A percentile compares a stretch with the other conserved stretches of the same genome.
Evolutionary conservation across 371 early-diverging fungal species (phyloP).

Genomic region (Mucor velutinosus): DNA sequence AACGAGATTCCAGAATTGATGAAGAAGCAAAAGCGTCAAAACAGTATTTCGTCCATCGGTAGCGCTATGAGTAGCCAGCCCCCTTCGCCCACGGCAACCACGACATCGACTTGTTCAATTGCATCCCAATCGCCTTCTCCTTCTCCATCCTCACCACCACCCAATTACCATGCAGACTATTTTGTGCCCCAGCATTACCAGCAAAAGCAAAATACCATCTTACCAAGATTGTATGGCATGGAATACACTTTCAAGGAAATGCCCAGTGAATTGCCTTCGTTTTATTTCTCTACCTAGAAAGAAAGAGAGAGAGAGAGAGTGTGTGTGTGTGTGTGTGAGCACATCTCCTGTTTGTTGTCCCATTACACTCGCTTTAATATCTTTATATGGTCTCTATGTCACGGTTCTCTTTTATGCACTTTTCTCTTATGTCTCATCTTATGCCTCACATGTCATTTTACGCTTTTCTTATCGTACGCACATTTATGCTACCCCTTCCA

Average conservation of each 20-base stretch:
- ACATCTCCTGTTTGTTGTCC: not conserved
- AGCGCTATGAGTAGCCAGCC: not conserved
- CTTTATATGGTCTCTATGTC: not conserved
- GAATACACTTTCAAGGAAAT: conserved; percentile 13
- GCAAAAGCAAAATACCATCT: not conserved
- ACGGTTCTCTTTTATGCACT: not conserved
- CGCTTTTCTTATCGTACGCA: not conserved
- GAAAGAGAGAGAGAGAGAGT: too few relatives aligned
- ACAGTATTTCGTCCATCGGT: not conserved
- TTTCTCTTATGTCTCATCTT: not conserved
- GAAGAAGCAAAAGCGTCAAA: conserved; percentile 4
- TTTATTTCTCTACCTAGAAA: not conserved
- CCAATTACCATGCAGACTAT: not conserved
- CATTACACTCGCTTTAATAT: not conserved
- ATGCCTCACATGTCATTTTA: not conserved
- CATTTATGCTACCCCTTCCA: not conserved
- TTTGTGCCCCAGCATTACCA: not conserved
- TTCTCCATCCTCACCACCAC: not conserved
- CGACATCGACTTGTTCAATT: not conserved
- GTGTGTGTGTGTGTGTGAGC: too few relatives aligned
- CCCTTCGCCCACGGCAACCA: not conserved
- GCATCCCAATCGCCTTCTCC: conserved; percentile 1
- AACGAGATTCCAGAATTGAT: conserved; percentile 23
- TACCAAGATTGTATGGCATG: conserved; percentile 4
- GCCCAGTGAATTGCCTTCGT: conserved; percentile 5